Conservation (phyloP, 2,329 filamentous ascomycete species). For the Diplocarpon rosae region DNA sequence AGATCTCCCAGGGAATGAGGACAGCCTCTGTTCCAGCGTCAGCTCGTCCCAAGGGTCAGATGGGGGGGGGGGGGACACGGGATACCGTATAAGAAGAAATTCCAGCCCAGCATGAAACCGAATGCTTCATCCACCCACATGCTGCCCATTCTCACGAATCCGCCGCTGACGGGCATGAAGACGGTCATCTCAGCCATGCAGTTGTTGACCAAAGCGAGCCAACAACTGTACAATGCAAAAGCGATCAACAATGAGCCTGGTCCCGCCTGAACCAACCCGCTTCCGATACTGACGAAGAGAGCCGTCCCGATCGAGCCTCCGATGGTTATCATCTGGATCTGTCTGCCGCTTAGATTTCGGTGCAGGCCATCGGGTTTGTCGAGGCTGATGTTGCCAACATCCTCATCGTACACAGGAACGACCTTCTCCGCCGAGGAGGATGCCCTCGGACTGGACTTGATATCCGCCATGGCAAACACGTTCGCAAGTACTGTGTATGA, state of each 20-base stretch:
- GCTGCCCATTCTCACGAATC: constrained; percentile 42
- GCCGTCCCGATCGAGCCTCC: constrained; percentile 38
- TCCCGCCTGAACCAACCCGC: constrained; percentile 30
- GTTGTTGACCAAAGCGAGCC: constrained; percentile 28
- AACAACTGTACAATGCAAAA: constrained; percentile 32
- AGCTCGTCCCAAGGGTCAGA: background rate
- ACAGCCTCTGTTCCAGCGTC: constrained; percentile 10
- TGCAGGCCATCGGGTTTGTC: constrained; percentile 22
- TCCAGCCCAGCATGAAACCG: constrained; percentile 44
- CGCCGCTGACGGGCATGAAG: constrained; percentile 41
- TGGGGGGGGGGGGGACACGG: background rate
- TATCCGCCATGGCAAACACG: constrained; percentile 10
- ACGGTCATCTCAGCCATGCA: constrained; percentile 42
- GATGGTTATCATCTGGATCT: constrained; percentile 39
- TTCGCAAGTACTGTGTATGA: background rate
- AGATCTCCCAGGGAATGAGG: constrained; percentile 29
- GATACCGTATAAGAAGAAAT: constrained; percentile 49
- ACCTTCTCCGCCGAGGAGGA: constrained; percentile 10
- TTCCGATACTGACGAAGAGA: constrained; percentile 36
- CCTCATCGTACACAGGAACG: constrained; percentile 8
- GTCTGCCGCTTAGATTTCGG: constrained; percentile 32
- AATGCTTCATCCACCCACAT: constrained; percentile 44
- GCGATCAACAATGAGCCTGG: constrained; percentile 33
- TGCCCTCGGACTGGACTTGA: constrained; percentile 9
- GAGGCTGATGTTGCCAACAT: constrained; percentile 3